Conservation (phyloP, 2,329 filamentous ascomycete genomes). For the Alternaria sp. region DNA sequence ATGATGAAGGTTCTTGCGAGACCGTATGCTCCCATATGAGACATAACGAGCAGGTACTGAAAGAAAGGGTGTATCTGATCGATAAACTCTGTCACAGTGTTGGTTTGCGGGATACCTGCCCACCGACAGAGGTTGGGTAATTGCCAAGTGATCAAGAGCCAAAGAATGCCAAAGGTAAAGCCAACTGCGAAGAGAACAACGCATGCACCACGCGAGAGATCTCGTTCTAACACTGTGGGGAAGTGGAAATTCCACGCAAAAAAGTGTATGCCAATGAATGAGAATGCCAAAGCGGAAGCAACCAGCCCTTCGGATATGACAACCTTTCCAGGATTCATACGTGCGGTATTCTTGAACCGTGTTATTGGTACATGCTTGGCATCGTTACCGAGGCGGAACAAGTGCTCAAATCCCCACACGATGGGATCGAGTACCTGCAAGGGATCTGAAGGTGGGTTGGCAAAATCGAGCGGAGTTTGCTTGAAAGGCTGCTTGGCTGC, state of each 20-base stretch:
- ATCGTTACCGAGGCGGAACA: background rate
- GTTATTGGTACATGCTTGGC: background rate
- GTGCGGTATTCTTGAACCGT: background rate
- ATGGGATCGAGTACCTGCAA: background rate
- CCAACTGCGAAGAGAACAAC: accelerated
- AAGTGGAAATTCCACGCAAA: background rate
- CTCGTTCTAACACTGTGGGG: accelerated
- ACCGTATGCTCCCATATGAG: background rate
- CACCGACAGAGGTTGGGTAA: background rate
- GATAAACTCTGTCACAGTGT: background rate
- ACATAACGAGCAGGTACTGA: background rate
- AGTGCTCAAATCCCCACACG: background rate
- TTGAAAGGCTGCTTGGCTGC: background rate
- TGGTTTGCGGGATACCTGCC: background rate
- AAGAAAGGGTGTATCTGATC: background rate
- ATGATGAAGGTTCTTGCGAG: background rate
- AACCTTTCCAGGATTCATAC: background rate
- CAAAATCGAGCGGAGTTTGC: background rate
- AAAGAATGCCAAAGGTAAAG: background rate
- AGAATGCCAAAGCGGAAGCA: background rate
- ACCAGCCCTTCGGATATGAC: background rate
- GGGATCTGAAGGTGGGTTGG: background rate
- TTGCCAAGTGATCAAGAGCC: background rate
- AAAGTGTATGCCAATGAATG: background rate
- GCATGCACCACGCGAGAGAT: background rate